Conservation (phyloP, 331 rosid species). For the Erythrophleum ivorense region DNA sequence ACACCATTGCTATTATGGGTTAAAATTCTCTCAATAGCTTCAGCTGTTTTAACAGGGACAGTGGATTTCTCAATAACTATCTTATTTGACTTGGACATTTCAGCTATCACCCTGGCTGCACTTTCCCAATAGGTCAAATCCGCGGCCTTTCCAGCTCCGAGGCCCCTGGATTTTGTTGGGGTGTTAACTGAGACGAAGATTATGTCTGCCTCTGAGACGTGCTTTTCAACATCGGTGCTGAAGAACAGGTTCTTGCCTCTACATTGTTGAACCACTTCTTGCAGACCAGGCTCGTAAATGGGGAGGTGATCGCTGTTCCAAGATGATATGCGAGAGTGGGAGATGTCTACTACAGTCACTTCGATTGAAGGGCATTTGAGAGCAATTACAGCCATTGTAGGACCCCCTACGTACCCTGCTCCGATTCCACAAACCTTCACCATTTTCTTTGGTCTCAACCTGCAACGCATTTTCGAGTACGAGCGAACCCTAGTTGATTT, state of each 20-base stretch:
- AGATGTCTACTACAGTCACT: conserved; percentile 75
- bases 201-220: conserved; percentile 67
- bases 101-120: conserved; percentile 55
- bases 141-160: conserved; percentile 61
- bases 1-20: conserved; percentile 48
- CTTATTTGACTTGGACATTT: conserved; percentile 50
- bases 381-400: conserved; percentile 81
- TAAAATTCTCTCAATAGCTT: conserved; percentile 55
- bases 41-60: conserved; percentile 56
- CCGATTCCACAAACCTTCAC: conserved; percentile 79
- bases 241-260: conserved; percentile 68
- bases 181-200: conserved; percentile 73
- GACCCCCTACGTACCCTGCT: conserved; percentile 80
- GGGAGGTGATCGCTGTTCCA: conserved; percentile 79
- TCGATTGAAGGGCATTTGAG: conserved; percentile 66
- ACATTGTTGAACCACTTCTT: conserved; percentile 63
- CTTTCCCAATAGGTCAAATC: conserved; percentile 25
- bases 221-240: conserved; percentile 68
- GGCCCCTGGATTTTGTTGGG: conserved; percentile 64
- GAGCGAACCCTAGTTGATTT: not conserved
- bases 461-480: conserved; percentile 6
- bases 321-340: conserved; percentile 58
- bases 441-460: conserved; percentile 48
- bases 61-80: conserved; percentile 73
- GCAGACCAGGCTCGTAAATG: conserved; percentile 72